Base-by-base conservation (phyloP, 2,329 filamentous ascomycete species). In the Dothideomycetidae sp. region DNA sequence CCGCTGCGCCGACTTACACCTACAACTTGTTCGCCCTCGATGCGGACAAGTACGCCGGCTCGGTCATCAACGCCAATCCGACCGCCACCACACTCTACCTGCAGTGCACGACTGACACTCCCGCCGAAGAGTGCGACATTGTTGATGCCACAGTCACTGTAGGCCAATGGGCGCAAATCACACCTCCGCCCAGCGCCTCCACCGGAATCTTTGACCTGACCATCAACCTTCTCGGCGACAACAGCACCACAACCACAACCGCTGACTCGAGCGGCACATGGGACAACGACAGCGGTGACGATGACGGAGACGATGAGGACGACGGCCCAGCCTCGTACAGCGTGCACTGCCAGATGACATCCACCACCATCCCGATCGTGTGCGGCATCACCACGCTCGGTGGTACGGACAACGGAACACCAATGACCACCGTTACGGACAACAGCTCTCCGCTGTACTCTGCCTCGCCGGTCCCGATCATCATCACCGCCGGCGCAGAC, bases 141-240 rank as follows among this genome's bases (percentile, higher is more conserved):
- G 30, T 21, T 13, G 28, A 32, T 19, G 19, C 33, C 14, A 31
- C 36, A 11, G 18, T 32, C 10, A 38, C 36, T 15, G 28, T 38
- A 15, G 36, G 36, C 5, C 36, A 29, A 23, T 38, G 36, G 36
- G 36, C 36, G 4, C 28, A 29, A 16, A 18, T 19, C 14, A 38
- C 29, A 7, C 29, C 36, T 15, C 29, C 36, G 2, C 29, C 36
- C 3, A 33, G 31, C 14, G 28, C 36, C 9, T 19, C 29, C 18
- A 38, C 36, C 13, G 36, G 36, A 29, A 16, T 13, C 29, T 38
- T 31, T 15, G 36, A 38, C n/a, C 28, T 38, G 29, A 32, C 30
- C 19, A 32, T 38, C 28, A 30, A 29, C 13, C 21, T 38, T 29
- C 29, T 29, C 29, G 33, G 36, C 36, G 35, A 38, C 16, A 19